Percentiles rank a stretch among this genome's conserved stretches.
phyloP scores from a whole-genome alignment of 1,284 basidiomycete species.

The Phlebopus sp. region DNA sequence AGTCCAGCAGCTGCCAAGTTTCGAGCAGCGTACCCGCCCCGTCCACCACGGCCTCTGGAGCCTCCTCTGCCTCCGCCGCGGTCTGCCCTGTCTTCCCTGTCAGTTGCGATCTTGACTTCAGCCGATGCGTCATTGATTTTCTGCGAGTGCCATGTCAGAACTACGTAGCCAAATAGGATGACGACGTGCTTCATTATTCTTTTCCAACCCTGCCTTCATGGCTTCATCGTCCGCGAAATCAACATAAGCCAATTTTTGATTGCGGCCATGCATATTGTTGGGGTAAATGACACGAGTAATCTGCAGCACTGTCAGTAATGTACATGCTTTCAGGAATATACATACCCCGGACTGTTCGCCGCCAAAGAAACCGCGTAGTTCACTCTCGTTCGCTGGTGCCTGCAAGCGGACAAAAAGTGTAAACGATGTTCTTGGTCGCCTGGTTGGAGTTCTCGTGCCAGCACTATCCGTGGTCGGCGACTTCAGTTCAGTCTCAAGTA shows the following conservation, averaged over 20 bases:
- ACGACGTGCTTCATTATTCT: conserved; percentile 60
- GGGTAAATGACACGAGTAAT: conserved; percentile 74
- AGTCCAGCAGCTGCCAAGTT: conserved; percentile 69
- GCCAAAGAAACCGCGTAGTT: conserved; percentile 74
- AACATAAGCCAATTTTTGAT: conserved; percentile 68
- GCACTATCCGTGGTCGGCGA: conserved; percentile 56
- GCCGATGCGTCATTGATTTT: conserved; percentile 63
- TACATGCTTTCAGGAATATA: conserved; percentile 12
- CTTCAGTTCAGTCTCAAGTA: conserved; percentile 40
- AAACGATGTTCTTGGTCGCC: conserved; percentile 66
- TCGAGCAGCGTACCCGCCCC: conserved; percentile 56
- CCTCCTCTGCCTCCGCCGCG: conserved; percentile 42
- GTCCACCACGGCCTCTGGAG: conserved; percentile 56
- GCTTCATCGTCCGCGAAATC: conserved; percentile 84
- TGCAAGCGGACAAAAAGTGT: conserved; percentile 81
- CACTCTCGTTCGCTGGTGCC: conserved; percentile 57
- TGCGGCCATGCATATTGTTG: conserved; percentile 41
- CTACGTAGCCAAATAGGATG: conserved; percentile 1
- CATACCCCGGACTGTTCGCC: conserved; percentile 63
- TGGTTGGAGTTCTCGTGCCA: conserved; percentile 65
- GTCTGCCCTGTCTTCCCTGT: conserved; percentile 55
- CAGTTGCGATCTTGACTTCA: conserved; percentile 67
- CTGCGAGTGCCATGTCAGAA: conserved; percentile 35
- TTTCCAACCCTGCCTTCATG: conserved; percentile 74
- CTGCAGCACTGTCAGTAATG: conserved; percentile 36